Conservation (phyloP, 2,329 filamentous ascomycete genomes). For the Pseudonectria buxi region DNA sequence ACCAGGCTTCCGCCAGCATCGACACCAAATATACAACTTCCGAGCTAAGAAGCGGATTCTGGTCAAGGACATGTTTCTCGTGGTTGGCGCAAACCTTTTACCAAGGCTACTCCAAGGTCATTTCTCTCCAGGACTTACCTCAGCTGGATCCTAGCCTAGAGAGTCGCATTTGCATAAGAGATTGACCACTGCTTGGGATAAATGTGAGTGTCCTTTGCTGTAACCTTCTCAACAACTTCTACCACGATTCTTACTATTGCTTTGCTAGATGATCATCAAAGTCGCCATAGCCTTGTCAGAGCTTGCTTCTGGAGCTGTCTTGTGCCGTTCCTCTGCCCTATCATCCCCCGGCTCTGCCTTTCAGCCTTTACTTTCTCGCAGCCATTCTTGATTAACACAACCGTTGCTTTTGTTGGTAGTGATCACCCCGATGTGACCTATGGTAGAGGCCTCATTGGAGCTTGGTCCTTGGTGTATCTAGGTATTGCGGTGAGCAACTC, state of each 20-base stretch:
- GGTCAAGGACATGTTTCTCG: constrained; percentile 13
- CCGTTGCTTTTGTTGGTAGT: constrained; percentile 14
- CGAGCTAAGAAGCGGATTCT: constrained; percentile 11
- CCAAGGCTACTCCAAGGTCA: constrained; percentile 12
- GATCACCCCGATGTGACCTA: constrained; percentile 6
- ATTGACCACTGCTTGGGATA: constrained; percentile 9
- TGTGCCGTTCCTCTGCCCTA: constrained; percentile 9
- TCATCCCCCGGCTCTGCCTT: constrained; percentile 20
- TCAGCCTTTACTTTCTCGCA: constrained; percentile 24
- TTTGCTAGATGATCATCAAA: constrained; percentile 13
- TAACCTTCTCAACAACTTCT: neutral
- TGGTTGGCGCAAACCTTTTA: constrained; percentile 16
- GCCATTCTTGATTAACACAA: constrained; percentile 23
- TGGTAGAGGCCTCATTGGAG: constrained; percentile 24
- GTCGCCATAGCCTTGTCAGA: constrained; percentile 8
- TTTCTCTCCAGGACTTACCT: constrained; percentile 15
- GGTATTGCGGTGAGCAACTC: constrained; percentile 21
- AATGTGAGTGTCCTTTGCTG: constrained; percentile 10
- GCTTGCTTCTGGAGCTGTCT: constrained; percentile 12
- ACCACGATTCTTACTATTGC: too few species aligned
- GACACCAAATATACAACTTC: too few species aligned
- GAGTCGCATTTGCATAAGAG: constrained; percentile 9
- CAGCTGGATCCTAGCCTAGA: constrained; percentile 12
- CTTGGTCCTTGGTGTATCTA: constrained; percentile 25
- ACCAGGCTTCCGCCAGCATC: too few species aligned